phyloP scores from a whole-genome alignment of 2,329 filamentous ascomycete genomes.

The Nemania serpens region DNA sequence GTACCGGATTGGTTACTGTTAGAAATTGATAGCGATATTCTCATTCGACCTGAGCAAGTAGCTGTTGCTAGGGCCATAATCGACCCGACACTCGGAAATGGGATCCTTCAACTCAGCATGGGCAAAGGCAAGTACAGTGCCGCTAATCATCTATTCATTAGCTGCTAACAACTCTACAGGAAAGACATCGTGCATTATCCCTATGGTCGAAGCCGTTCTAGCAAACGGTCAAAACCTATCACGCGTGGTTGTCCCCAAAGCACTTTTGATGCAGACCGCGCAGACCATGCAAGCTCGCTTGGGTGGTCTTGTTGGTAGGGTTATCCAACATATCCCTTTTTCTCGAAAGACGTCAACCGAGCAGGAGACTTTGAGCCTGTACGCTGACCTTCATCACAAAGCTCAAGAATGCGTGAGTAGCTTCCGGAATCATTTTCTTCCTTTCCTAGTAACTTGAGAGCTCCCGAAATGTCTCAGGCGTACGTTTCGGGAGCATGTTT shows the following conservation, averaged over 20 bases:
- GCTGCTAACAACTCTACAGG: slow-evolving; percentile 42
- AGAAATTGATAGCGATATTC: slow-evolving; percentile 67
- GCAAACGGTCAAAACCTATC: slow-evolving; percentile 53
- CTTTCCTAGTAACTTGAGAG: too few relatives aligned
- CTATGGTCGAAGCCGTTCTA: slow-evolving; percentile 53
- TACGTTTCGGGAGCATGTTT: too few relatives aligned
- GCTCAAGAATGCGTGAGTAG: slow-evolving; percentile 50
- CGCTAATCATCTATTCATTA: neutral
- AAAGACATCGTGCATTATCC: slow-evolving; percentile 64
- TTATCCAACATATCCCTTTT: slow-evolving; percentile 62
- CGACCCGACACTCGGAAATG: slow-evolving; percentile 58
- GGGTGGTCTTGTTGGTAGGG: slow-evolving; percentile 58
- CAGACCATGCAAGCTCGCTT: slow-evolving; percentile 60
- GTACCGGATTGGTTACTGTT: slow-evolving; percentile 68
- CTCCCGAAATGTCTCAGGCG: too few relatives aligned
- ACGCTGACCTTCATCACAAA: slow-evolving; percentile 45
- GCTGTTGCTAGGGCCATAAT: slow-evolving; percentile 67
- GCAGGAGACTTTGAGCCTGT: slow-evolving; percentile 41
- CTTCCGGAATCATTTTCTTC: too few relatives aligned
- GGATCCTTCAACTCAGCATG: slow-evolving; percentile 71
- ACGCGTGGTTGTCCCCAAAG: slow-evolving; percentile 61
- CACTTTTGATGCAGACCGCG: slow-evolving; percentile 62
- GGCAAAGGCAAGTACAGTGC: slow-evolving; percentile 49
- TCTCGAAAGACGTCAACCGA: slow-evolving; percentile 54
- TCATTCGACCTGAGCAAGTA: slow-evolving; percentile 66